Base-by-base conservation (phyloP, 208 protist genomes). In the Trypanosoma vivax region DNA sequence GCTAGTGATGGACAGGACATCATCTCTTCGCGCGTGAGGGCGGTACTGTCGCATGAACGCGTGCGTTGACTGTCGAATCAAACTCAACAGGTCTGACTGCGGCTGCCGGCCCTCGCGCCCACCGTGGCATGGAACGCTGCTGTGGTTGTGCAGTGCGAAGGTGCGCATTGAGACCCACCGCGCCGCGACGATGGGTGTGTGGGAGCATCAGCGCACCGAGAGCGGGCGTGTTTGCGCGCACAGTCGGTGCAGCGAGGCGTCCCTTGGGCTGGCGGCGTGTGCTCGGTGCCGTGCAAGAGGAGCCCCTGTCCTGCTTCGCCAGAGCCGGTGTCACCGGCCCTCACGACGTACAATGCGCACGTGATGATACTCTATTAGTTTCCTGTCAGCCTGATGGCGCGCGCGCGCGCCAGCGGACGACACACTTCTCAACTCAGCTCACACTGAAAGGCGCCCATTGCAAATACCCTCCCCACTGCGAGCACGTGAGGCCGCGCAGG, bases 141-240 rank as follows among this genome's bases (percentile, higher is more conserved):
- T n/a, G n/a, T n/a, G n/a, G n/a, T n/a, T n/a, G n/a, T n/a, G n/a
- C n/a, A n/a, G n/a, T n/a, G n/a, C n/a, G n/a, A 18, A 7, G 39
- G 39, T 7, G n/a, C n/a, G 39, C 39, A 43, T 43, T 43, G 39
- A 43, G 39, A 43, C 39, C 39, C 39, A 19, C 39, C n/a, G 39
- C 39, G 6, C 33, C n/a, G 9, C n/a, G 23, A 6, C n/a, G 6
- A 19, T 43, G n/a, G 39, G 39, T 19, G 39, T 6, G 39, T 43
- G 39, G 39, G 39, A 43, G 39, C 39, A 43, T 43, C 39, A 7
- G 39, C 39, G n/a, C n/a, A 9, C 39, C 39, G n/a, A 43, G 39
- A 43, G n/a, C n/a, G n/a, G n/a, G n/a, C n/a, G n/a, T n/a, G n/a
- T n/a, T n/a, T n/a, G n/a, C n/a, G n/a, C n/a, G n/a, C n/a, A n/a